Base-by-base conservation (phyloP, 176 grass and related monocot genomes). In the Aegilops sharonensis region DNA sequence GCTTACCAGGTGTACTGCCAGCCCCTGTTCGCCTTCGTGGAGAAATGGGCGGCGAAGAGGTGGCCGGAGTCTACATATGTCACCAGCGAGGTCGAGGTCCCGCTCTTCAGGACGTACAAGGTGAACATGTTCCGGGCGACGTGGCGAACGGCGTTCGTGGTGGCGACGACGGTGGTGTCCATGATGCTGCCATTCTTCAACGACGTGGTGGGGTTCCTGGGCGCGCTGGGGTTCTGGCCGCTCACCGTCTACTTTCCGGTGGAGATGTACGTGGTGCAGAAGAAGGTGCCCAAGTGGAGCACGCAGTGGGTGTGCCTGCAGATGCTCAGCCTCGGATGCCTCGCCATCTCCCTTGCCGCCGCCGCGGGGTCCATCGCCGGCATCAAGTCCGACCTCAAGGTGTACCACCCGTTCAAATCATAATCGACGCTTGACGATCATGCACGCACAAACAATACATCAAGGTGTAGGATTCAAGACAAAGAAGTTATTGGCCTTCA, bases 111-210 rank as follows among this genome's bases (percentile, higher is more conserved):
- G 23, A 72, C n/a, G 8, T 92, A 66, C 85, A 89, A 54, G 20
- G 72, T 94, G 42, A 97, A 86, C 87, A 52, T 90, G 54, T 93
- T 94, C 78, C 39, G 89, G 83, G 62, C 85, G 11, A 93, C 89
- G 62, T 97, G 95, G 95, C 75, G 95, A 18, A 75, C 91, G n/a
- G 48, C 83, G 21, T 97, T 97, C 75, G 95, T 97, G 54, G 68
- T 86, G 12, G 45, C 63, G 3, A 97, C 92, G 3, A 97, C 95
- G 4, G 95, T 97, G 27, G 81, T 97, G 62, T 91, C 95, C 24
- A 97, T 97, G 95, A 86, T 97, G 14, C 85, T 94, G 56, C 95
- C 95, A 0, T 97, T 97, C 89, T 94, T 97, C 92, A 92, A 92
- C 56, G 90, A 97, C 43, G 89, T 94, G 40, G 95, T 92, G 18